phyloP scores from a whole-genome alignment of 1,139 yeast genomes.

The Saccharomyces hybrid region DNA sequence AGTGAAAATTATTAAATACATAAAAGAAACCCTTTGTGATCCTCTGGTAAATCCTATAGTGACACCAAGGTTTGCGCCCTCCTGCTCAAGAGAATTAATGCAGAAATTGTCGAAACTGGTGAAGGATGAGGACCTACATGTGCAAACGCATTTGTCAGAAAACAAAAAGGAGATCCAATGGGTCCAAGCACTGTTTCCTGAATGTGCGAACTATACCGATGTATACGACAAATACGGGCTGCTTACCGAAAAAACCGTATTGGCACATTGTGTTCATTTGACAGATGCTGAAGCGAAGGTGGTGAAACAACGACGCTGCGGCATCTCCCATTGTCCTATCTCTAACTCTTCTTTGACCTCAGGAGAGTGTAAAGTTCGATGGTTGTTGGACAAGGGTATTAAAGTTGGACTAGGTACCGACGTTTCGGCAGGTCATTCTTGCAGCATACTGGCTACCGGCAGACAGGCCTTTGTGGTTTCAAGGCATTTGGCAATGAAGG shows the following conservation, averaged over 20 bases:
- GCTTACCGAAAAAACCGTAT: constrained; percentile 56
- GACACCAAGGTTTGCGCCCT: constrained; percentile 93
- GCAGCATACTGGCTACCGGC: constrained; percentile 67
- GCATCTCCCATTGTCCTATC: constrained; percentile 90
- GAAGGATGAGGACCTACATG: constrained; percentile 44
- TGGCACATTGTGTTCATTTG: constrained; percentile 87
- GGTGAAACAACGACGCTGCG: constrained; percentile 48
- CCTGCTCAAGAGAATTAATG: constrained; percentile 62
- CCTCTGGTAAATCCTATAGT: constrained; percentile 62
- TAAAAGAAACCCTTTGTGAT: constrained; percentile 40
- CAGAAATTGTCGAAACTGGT: constrained; percentile 57
- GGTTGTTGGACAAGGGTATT: constrained; percentile 56
- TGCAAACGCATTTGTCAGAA: constrained; percentile 88
- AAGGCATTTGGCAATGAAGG: constrained; percentile 67
- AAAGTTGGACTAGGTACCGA: constrained; percentile 88
- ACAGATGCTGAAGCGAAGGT: constrained; percentile 54
- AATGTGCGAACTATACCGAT: constrained; percentile 58
- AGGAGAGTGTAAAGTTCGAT: constrained; percentile 81
- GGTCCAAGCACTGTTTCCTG: constrained; percentile 71
- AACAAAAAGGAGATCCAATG: constrained; percentile 66
- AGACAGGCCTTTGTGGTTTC: constrained; percentile 77
- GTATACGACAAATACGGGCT: constrained; percentile 64
- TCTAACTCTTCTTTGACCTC: constrained; percentile 83
- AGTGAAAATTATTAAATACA: constrained; percentile 48
- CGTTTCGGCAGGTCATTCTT: constrained; percentile 84